These are phyloP conservation scores for Acanthamoeba healyi DNA, from an alignment of 208 protist genomes.

Conservation along the genomic window DNA sequence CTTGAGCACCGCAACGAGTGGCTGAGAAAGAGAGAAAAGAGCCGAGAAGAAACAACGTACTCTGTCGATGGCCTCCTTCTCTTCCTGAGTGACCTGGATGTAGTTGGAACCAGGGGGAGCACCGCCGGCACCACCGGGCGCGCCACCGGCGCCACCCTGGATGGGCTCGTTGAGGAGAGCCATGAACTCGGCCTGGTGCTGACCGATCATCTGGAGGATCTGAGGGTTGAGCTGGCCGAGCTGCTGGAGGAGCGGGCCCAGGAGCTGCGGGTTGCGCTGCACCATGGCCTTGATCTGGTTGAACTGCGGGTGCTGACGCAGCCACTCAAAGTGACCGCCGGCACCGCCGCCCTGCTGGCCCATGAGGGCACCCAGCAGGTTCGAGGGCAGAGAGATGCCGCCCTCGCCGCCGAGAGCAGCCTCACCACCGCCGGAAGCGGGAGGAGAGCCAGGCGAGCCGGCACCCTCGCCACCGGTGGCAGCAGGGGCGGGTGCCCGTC, in stretches of 20 bases:
- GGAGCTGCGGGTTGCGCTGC: constrained; percentile 83
- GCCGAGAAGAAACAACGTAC: background rate
- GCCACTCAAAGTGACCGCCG: constrained; percentile 78
- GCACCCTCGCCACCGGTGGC: background rate
- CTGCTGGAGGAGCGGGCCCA: constrained; percentile 82
- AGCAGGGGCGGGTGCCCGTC: too few species aligned
- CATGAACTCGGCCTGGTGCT: constrained; percentile 88
- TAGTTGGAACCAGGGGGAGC: background rate
- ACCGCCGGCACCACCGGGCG: background rate
- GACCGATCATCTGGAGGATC: constrained; percentile 84
- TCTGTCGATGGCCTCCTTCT: constrained; percentile 74
- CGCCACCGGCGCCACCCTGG: constrained; percentile 10
- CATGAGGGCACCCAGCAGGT: constrained; percentile 39
- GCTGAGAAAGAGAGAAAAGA: background rate
- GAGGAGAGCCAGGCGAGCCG: background rate
- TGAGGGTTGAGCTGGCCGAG: constrained; percentile 85
- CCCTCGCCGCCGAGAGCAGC: constrained; percentile 15
- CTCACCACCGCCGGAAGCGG: background rate
- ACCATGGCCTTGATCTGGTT: constrained; percentile 80
- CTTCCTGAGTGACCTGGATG: constrained; percentile 72
- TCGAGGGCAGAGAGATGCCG: constrained; percentile 53
- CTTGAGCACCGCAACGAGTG: background rate
- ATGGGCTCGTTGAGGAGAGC: constrained; percentile 82
- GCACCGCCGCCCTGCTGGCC: background rate
- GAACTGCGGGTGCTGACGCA: constrained; percentile 85